Conservation (phyloP, 495 filamentous ascomycete species). For the Xylaria acuta region DNA sequence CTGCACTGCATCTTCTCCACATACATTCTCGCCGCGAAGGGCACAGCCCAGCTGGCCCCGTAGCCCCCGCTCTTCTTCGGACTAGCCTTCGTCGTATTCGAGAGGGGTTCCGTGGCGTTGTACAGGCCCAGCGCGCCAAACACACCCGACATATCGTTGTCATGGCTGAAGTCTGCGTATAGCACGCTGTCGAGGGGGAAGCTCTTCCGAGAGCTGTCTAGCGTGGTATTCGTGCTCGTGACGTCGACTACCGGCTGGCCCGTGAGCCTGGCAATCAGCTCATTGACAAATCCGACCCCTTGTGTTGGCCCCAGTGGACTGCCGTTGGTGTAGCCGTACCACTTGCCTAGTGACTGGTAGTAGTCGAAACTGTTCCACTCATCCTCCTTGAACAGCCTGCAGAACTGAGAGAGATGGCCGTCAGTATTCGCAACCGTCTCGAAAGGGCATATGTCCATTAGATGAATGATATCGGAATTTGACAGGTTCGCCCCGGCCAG, state of each 20-base stretch:
- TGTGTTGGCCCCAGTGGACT: conserved; percentile 79
- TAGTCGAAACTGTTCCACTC: conserved; percentile 83
- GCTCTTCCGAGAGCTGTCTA: conserved; percentile 64
- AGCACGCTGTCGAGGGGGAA: conserved; percentile 71
- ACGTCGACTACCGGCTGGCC: conserved; percentile 66
- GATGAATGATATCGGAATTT: conserved; percentile 60
- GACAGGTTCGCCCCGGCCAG: conserved; percentile 68
- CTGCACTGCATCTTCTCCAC: conserved; percentile 83
- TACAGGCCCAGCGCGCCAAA: conserved; percentile 78
- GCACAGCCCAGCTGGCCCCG: conserved; percentile 75
- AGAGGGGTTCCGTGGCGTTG: conserved; percentile 59
- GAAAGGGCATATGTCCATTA: conserved; percentile 91
- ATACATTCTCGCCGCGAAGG: conserved; percentile 78
- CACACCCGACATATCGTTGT: conserved; percentile 79
- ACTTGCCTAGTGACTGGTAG: conserved; percentile 76
- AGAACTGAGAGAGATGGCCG: conserved; percentile 66
- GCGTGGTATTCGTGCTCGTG: conserved; percentile 74
- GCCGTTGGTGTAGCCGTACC: conserved; percentile 78
- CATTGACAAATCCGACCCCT: conserved; percentile 84
- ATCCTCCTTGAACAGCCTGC: conserved; percentile 66
- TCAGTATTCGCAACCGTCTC: conserved; percentile 66
- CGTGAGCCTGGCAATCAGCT: conserved; percentile 82
- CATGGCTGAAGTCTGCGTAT: conserved; percentile 88
- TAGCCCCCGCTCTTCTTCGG: conserved; percentile 60
- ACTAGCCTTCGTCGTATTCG: conserved; percentile 49